Percentiles rank a stretch among this genome's conserved stretches.
Evolutionary conservation across 108 stramenopile species (phyloP).

Genomic region (Conticribra weissflogii): DNA sequence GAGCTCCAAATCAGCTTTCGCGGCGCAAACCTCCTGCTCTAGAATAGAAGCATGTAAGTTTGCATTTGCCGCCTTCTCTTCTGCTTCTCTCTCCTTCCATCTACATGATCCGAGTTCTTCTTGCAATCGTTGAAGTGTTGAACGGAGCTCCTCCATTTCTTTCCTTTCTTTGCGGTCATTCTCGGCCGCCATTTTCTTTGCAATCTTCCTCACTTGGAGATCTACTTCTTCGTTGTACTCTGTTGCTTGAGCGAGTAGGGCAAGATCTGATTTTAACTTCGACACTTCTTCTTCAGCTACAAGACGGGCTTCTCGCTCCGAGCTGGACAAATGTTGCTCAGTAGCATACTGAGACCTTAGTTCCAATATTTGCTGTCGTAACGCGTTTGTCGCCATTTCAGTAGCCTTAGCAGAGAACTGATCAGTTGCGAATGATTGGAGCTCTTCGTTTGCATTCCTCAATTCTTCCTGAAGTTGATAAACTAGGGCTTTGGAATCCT

Average conservation of each 20-base stretch:
- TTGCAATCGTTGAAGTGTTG: conserved; percentile 57
- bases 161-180: conserved; percentile 61
- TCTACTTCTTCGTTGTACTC: conserved; percentile 48
- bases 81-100: conserved; percentile 64
- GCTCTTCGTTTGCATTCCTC: conserved; percentile 56
- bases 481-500: conserved; percentile 50
- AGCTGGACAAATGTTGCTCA: conserved; percentile 42
- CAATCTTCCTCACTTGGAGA: conserved; percentile 56
- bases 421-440: conserved; percentile 74
- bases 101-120: conserved; percentile 67
- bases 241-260: conserved; percentile 62
- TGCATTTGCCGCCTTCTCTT: conserved; percentile 62
- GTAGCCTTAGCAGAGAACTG: conserved; percentile 70
- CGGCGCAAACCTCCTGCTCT: conserved; percentile 77
- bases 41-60: conserved; percentile 61
- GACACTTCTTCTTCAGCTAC: conserved; percentile 59
- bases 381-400: conserved; percentile 63
- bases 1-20: conserved; percentile 69
- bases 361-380: conserved; percentile 70
- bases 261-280: conserved; percentile 68
- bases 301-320: conserved; percentile 53
- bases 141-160: conserved; percentile 72
- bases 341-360: conserved; percentile 50
- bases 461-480: conserved; percentile 69
- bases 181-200: conserved; percentile 63